These are phyloP conservation scores for Epichloe aotearoae DNA, from an alignment of 2,329 filamentous ascomycete species.

Conservation along the genomic window DNA sequence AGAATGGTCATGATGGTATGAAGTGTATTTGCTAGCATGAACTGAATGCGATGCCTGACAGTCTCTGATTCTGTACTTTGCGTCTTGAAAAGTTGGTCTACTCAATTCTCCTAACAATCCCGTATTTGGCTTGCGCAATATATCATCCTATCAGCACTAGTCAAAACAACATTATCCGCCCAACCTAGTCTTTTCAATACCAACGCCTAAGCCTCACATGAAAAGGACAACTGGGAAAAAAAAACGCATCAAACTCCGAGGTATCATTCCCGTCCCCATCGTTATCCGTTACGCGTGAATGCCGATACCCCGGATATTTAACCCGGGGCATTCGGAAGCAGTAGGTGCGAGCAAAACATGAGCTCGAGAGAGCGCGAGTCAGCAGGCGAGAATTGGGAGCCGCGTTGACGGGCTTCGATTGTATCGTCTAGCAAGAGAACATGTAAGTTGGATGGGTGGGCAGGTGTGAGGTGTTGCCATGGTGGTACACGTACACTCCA, in stretches of 20 bases:
- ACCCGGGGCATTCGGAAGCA: conserved; percentile 23
- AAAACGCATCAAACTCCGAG: conserved; percentile 4
- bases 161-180: too few species aligned
- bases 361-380: conserved; percentile 38
- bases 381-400: conserved; percentile 35
- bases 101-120: too few species aligned
- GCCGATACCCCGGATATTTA: neutral
- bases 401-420: conserved; percentile 31
- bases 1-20: neutral
- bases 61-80: too few species aligned
- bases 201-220: neutral
- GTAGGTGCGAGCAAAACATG: conserved; percentile 34
- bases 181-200: neutral
- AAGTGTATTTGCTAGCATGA: neutral
- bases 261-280: conserved; percentile 17
- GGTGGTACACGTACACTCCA: conserved; percentile 42
- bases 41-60: neutral
- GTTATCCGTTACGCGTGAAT: conserved; percentile 16
- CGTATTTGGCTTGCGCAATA: too few species aligned
- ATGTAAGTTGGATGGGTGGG: neutral
- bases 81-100: too few species aligned
- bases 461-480: too few species aligned
- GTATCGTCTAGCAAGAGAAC: conserved; percentile 16
- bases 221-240: neutral
- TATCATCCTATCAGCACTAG: too few species aligned